Percentiles rank a stretch among this genome's conserved stretches.
Evolutionary conservation across 495 filamentous ascomycete species (phyloP).

Genomic region (Lentithecium fluviatile): DNA sequence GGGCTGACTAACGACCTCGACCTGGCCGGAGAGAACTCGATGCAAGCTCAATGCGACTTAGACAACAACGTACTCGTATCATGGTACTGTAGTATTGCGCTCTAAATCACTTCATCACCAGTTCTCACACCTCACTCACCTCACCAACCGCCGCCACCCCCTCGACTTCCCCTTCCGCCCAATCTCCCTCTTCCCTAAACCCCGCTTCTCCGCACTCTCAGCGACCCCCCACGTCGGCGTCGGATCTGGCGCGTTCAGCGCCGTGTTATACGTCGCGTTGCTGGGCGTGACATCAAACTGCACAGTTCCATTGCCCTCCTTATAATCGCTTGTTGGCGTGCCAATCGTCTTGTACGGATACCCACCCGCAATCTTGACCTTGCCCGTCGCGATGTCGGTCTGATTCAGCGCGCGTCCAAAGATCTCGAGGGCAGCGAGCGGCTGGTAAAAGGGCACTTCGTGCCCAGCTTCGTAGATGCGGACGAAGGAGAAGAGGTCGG

Average conservation of each 20-base stretch:
- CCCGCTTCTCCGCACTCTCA: slow-evolving; percentile 1
- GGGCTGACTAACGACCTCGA: background rate
- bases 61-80: too few species aligned
- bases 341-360: slow-evolving; percentile 51
- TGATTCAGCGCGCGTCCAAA: slow-evolving; percentile 60
- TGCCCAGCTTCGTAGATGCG: slow-evolving; percentile 57
- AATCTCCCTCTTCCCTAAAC: slow-evolving; percentile 10
- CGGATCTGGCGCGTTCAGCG: slow-evolving; percentile 46
- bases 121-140: background rate
- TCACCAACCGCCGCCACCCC: slow-evolving; percentile 2
- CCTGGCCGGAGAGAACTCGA: too few species aligned
- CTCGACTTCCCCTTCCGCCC: slow-evolving; percentile 16
- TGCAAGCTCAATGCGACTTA: too few species aligned
- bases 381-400: slow-evolving; percentile 61
- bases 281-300: slow-evolving; percentile 48
- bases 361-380: slow-evolving; percentile 31
- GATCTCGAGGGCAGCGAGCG: slow-evolving; percentile 57
- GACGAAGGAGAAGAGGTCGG: slow-evolving; percentile 67
- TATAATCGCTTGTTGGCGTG: slow-evolving; percentile 51
- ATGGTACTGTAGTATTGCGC: too few species aligned
- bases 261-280: slow-evolving; percentile 57
- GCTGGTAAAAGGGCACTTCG: slow-evolving; percentile 69
- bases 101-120: background rate
- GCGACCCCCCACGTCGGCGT: slow-evolving; percentile 22
- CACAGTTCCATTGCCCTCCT: slow-evolving; percentile 59